Evolutionary conservation across 1,139 yeast genomes (phyloP), one percentile per base, ranked within the genome.

Genomic region (Pichia sp.): DNA sequence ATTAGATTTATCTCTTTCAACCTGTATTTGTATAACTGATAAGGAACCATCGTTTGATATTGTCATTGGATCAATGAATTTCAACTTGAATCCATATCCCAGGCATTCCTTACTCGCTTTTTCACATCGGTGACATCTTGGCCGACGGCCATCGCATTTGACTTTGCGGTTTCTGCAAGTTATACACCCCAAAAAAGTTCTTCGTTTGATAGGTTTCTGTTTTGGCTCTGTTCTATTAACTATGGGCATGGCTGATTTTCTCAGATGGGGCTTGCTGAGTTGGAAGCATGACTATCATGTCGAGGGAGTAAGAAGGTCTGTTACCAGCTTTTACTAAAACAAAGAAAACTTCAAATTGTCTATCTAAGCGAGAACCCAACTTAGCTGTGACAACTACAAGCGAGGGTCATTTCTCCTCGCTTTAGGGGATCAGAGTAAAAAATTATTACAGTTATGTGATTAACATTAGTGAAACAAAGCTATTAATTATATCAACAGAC

Each of bases 51-150:
- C 61, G 19, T 58, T 50, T 8, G 60, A 51, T 4, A 63, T 59
- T 2, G 60, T 59, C 59, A 58, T 55, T 16, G 87, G 83, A 23
- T 71, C 71, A 23, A 85, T 78, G 92, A 96, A 90, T 59, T 87
- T 76, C 31, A 90, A 76, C 59, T 85, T 87, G 61, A 90, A 85
- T 57, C 81, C 89, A 66, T 89, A 90, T 0, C 97, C 97, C 23
- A 85, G 85, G 66, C 97, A 90, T 11, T 73, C 70, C 6, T 84
- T 62, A 1, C 82, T 80, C 7, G 81, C 73, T 45, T 64, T 64
- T n/a, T 52, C 50, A 53, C 71, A 68, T 53, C 66, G 53, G 11
- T 58, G 47, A 57, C 71, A 68, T 8, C 53, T 47, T 0, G 71
- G 71, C 44, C 60, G 58, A 11, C 51, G 47, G 5, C 67, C 63